Evolutionary conservation across 2,329 filamentous ascomycete genomes (phyloP).

Genomic region (Cordyceps fumosorosea): DNA sequence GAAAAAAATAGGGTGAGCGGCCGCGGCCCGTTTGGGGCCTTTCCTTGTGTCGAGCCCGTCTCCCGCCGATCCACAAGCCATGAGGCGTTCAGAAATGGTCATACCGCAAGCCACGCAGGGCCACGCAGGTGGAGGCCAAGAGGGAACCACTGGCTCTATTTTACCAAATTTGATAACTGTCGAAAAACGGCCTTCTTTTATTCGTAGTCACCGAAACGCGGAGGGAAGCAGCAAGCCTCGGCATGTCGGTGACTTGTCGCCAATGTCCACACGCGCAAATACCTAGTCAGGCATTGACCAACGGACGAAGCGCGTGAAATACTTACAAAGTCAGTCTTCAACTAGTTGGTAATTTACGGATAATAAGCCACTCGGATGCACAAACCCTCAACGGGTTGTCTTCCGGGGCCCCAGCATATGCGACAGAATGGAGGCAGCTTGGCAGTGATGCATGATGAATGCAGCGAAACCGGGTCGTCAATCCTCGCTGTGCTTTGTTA

Average conservation of each 20-base stretch:
- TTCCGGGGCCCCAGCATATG: background rate
- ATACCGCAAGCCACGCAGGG: conserved; percentile 4
- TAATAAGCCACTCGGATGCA: background rate
- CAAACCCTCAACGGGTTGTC: background rate
- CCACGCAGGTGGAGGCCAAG: background rate
- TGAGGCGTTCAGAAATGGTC: background rate
- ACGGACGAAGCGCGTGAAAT: no score
- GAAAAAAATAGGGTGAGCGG: background rate
- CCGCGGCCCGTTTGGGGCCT: conserved; percentile 1
- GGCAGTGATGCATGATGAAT: background rate
- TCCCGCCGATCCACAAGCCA: conserved; percentile 8
- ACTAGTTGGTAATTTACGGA: background rate
- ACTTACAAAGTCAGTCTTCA: background rate
- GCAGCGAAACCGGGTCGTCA: background rate
- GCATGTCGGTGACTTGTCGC: background rate
- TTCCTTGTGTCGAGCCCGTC: background rate
- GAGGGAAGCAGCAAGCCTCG: no score
- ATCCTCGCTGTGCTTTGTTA: background rate
- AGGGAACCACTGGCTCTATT: background rate
- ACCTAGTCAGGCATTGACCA: background rate
- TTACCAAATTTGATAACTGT: background rate
- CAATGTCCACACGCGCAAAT: background rate
- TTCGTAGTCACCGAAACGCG: background rate
- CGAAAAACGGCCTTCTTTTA: background rate
- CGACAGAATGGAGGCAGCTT: background rate